These are phyloP conservation scores for Micractinium sp. DNA, from an alignment of 139 green algal genomes.

Conservation along the genomic window DNA sequence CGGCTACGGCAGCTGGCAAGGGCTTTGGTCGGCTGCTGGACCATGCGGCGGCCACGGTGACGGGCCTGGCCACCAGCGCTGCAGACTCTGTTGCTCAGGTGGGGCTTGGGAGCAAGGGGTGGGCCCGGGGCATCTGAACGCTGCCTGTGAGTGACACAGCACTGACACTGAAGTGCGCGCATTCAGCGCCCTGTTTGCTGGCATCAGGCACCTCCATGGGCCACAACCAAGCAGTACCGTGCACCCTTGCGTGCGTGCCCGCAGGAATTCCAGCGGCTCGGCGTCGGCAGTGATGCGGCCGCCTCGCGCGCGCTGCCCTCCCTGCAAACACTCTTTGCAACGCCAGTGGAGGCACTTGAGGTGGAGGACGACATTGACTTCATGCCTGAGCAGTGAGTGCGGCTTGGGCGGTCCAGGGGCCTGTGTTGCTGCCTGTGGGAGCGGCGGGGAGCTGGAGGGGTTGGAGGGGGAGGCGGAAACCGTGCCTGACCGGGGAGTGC, in stretches of 20 bases:
- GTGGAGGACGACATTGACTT: conserved; percentile 33
- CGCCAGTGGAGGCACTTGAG: conserved; percentile 28
- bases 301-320: conserved; percentile 10
- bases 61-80: neutral
- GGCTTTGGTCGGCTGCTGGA: conserved; percentile 15
- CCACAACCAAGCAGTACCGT: neutral
- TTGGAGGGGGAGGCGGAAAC: neutral
- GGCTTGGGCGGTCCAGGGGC: neutral
- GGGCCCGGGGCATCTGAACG: no score
- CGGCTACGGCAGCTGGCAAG: neutral
- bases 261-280: conserved; percentile 16
- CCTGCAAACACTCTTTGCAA: conserved; percentile 31
- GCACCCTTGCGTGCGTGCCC: neutral
- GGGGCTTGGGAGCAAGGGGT: neutral
- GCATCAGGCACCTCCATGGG: neutral
- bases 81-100: conserved; percentile 6
- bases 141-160: neutral
- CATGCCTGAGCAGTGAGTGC: conserved; percentile 32
- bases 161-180: no score
- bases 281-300: neutral
- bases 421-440: neutral
- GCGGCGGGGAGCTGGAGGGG: neutral
- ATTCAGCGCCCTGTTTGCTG: neutral
- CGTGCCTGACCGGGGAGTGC: no score
- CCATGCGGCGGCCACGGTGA: conserved; percentile 16